Evolutionary conservation across 345 rosid species (phyloP), one percentile per base, ranked within the genome.

Genomic region (Ricinus communis): DNA sequence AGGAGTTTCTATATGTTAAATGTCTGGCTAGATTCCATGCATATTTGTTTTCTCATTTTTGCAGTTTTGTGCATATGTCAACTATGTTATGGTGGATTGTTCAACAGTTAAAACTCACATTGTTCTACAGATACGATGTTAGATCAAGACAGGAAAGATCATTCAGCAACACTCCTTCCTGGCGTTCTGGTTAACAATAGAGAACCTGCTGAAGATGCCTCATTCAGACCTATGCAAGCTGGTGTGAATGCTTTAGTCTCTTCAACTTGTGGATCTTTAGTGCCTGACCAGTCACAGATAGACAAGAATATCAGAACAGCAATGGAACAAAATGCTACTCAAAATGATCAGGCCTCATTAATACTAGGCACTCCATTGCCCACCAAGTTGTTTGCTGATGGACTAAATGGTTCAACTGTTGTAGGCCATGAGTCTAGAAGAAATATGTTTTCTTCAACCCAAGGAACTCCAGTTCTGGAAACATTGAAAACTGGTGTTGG

Each of bases 361-460:
- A 2, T 30, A 31, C 50, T 46, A 50, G 77, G 21, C 46, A 67
- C 63, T 58, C n/a, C 52, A 36, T 59, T 40, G 16, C 43, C 59
- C 27, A n/a, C 54, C 19, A 28, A 47, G 2, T 36, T 59, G 43
- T 14, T 8, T 27, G 43, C 45, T 14, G 15, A 75, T 61, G 73
- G 27, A 40, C 38, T 41, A 61, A 47, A 55, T 28, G 57, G 8
- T 64, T 40, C 69, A 38, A 4, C n/a, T 5, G 18, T 66, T 21
- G 28, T 45, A 21, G 22, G 21, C 53, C 47, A 72, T 43, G 33
- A 72, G 36, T 33, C 45, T 53, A 55, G 12, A 43, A 57, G n/a
- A 27, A 54, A 49, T 41, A 24, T 43, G 13, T n/a, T 27, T 72
- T 72, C 73, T 53, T 68, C 50, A 33, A 40, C 38, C 36, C 62